Base-by-base conservation (phyloP, 2,329 filamentous ascomycete genomes). In the Delphinella strobiligena region DNA sequence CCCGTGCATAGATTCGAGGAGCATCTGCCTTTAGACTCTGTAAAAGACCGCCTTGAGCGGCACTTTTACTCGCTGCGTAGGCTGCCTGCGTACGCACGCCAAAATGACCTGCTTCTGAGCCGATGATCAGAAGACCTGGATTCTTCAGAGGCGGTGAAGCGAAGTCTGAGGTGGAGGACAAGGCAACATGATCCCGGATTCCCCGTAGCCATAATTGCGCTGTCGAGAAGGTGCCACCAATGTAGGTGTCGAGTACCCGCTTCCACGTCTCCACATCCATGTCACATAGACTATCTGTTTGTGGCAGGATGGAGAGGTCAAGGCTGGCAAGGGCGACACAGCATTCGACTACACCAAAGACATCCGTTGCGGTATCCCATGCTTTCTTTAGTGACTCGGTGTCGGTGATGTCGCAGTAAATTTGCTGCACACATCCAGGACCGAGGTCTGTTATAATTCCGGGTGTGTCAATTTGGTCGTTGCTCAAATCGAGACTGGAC, bases 1-100 rank as follows among this genome's bases (percentile, higher is more conserved):
- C 58, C n/a, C 50, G 47, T 17, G 47, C 45, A 42, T 53, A 61
- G 16, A 64, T 56, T 42, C 56, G 54, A 29, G 55, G 54, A 4
- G 58, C 60, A 45, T 68, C 66, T 7, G 54, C 56, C 35, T 59
- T 58, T 38, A 70, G 47, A 34, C 57, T 62, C 41, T 56, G 54
- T 37, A 69, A 48, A 19, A 69, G 45, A 2, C 66, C 64, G 22
- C 51, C 53, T 45, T 69, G 65, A 11, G 68, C 63, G 2, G 65
- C 66, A 34, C 60, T 60, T 45, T 71, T 69, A 5, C 53, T 59
- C 27, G 63, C 51, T 5, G 63, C 61, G 42, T 69, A 69, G 17
- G 67, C 64, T 4, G 62, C 56, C 47, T 62, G 62, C 1, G 47
- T 52, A n/a, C 60, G 44, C 31, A 64, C 62, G 5, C 64, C 66